Base-by-base conservation (phyloP, 2,329 filamentous ascomycete species). In the Aureobasidium vineae region DNA sequence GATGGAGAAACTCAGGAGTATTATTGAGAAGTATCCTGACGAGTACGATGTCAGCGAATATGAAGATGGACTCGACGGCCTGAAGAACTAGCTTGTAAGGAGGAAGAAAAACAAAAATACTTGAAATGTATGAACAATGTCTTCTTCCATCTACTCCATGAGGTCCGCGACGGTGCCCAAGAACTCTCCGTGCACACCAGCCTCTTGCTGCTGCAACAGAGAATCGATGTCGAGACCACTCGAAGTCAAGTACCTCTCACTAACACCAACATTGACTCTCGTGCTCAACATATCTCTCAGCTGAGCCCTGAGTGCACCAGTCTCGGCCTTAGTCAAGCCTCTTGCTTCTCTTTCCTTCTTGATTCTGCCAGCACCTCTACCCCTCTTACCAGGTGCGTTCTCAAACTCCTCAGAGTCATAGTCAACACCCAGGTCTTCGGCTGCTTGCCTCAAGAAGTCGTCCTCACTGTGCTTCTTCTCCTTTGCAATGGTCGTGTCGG, bases 361-460 rank as follows among this genome's bases (percentile, higher is more conserved):
- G 78, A 89, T 90, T 47, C 91, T 81, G 0, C 90, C 89, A 45
- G 86, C 86, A 8, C 92, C 92, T 41, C 91, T 83, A 0, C 82
- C 81, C 23, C 75, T 71, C 0, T 90, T 83, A 7, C 87, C 86
- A 8, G 79, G 79, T 1, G 82, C 83, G 45, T 83, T 78, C 50
- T 85, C 90, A 69, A 97, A 89, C 53, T 96, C 92, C 41, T 96
- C 92, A 68, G 87, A 90, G 74, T 98, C 92, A 75, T 96, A 97
- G 63, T 97, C 94, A 0, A 98, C 91, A 0, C 95, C 95, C 0
- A 99, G 83, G 70, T 98, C 94, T 67, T 97, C 92, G 0, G 95
- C 95, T 0, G 92, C 93, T 56, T 86, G 86, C 50, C 87, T 86
- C 72, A 98, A 81, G 87, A 93, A 95, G 66, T 91, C 87, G 70